Percentiles rank a stretch among this genome's conserved stretches.
These are phyloP conservation scores for Fusarium oxysporum DNA, from an alignment of 2,329 filamentous ascomycete genomes.

Conservation along the genomic window DNA sequence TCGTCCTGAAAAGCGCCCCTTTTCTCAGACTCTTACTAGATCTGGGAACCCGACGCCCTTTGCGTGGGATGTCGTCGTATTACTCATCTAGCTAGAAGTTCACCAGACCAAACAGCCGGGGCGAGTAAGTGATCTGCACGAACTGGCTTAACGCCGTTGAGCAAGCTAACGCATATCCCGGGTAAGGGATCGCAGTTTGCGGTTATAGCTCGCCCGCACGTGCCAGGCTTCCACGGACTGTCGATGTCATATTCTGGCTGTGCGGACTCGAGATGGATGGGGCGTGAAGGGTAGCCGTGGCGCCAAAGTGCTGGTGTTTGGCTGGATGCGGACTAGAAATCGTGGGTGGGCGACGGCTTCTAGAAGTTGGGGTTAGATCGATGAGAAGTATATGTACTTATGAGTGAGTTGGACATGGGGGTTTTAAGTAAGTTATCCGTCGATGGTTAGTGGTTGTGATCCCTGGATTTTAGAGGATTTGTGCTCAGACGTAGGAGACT, in stretches of 20 bases:
- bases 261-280: not conserved
- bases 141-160: constrained; percentile 20
- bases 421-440: constrained; percentile 30
- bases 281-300: constrained; percentile 21
- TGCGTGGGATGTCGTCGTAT: constrained; percentile 7
- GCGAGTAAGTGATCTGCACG: constrained; percentile 13
- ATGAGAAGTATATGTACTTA: constrained; percentile 31
- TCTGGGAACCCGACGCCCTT: constrained; percentile 12
- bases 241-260: not conserved
- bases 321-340: constrained; percentile 14
- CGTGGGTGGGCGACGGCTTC: constrained; percentile 8
- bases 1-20: not conserved
- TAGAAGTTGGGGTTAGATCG: constrained; percentile 21
- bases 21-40: constrained; percentile 25
- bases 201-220: not conserved
- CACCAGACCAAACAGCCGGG: not conserved
- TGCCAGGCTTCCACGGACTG: not conserved
- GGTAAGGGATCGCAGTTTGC: constrained; percentile 6
- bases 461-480: not conserved
- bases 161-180: constrained; percentile 16
- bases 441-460: not conserved
- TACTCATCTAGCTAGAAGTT: constrained; percentile 21
- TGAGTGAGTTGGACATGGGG: not conserved
- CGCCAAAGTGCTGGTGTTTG: not conserved
- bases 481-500: not conserved